Conservation (phyloP, 345 rosid genomes). For the Salix purpurea region DNA sequence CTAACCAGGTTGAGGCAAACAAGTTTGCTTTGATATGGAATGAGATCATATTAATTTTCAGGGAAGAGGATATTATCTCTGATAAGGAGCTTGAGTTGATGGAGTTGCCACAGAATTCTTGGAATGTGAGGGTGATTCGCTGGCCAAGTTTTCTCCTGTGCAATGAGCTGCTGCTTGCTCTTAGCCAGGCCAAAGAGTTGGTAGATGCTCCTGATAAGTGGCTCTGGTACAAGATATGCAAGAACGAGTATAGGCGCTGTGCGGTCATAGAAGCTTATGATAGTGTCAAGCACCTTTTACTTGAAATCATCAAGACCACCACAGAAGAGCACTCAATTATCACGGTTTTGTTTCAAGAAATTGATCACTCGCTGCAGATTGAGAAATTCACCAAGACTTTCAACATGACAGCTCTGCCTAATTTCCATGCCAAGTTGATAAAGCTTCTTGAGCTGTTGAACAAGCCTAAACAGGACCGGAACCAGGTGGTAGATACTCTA, state of each 20-base stretch:
- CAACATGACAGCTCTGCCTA: constrained; percentile 65
- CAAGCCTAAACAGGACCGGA: constrained; percentile 50
- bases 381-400: constrained; percentile 78
- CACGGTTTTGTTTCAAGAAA: constrained; percentile 73
- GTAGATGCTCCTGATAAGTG: constrained; percentile 92
- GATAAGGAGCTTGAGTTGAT: constrained; percentile 79
- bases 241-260: constrained; percentile 90
- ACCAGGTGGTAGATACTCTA: constrained; percentile 67
- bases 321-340: constrained; percentile 81
- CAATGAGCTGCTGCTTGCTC: constrained; percentile 93
- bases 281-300: constrained; percentile 68
- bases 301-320: constrained; percentile 56
- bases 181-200: constrained; percentile 88
- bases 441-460: constrained; percentile 58
- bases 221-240: constrained; percentile 91
- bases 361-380: constrained; percentile 58
- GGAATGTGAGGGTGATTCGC: constrained; percentile 83
- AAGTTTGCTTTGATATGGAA: constrained; percentile 95
- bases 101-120: constrained; percentile 85
- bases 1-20: constrained; percentile 88
- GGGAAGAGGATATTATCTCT: constrained; percentile 97
- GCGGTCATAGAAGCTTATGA: constrained; percentile 90
- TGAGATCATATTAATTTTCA: constrained; percentile 73
- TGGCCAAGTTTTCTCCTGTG: constrained; percentile 97
- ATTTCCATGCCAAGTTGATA: constrained; percentile 62